Evolutionary conservation across 176 grass and related monocot genomes (phyloP), one percentile per base, ranked within the genome.

Genomic region (Lolium perenne): DNA sequence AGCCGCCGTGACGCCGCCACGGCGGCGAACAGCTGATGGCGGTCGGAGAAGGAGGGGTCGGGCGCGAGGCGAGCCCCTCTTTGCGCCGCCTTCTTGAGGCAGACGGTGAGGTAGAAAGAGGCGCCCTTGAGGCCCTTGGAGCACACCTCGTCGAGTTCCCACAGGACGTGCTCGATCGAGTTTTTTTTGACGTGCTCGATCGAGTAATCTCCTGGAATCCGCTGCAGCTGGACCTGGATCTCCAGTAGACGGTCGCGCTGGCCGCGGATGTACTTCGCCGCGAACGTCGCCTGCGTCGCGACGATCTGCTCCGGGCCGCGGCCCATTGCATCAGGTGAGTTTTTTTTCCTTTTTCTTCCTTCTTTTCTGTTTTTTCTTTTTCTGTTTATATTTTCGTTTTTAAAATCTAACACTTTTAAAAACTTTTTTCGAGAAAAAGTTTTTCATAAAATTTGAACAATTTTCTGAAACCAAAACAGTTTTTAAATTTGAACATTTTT

Each of bases 161-260:
- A 17, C 7, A 69, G 0, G 14, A 40, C 66, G 7, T 41, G 16
- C 66, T 69, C 35, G 16, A 69, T 20, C 16, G 66, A 29, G 35
- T 9, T n/a, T n/a, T n/a, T n/a, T n/a, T n/a, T n/a, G 14, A 40
- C 66, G 7, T 41, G 16, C 66, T 69, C 35, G 16, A 69, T 20
- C 16, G 66, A 29, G 35, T 9, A 18, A 9, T 38, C 35, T 38
- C 16, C 32, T 68, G 32, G 61, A 1, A 12, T 65, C 7, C 9
- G 66, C 35, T 18, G 66, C 35, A 69, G 15, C 32, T 69, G 66
- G 65, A 18, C 3, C 66, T 41, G 66, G 16, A 18, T 1, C 6
- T 69, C 32, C 15, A 69, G 32, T 32, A 69, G 66, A 69, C 66
- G 66, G 16, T 69, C 66, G 66, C 16, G 66, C 65, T 69, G 65